Base-by-base conservation (phyloP, 1,284 basidiomycete species). In the Cutaneotrichosporon cavernicola region DNA sequence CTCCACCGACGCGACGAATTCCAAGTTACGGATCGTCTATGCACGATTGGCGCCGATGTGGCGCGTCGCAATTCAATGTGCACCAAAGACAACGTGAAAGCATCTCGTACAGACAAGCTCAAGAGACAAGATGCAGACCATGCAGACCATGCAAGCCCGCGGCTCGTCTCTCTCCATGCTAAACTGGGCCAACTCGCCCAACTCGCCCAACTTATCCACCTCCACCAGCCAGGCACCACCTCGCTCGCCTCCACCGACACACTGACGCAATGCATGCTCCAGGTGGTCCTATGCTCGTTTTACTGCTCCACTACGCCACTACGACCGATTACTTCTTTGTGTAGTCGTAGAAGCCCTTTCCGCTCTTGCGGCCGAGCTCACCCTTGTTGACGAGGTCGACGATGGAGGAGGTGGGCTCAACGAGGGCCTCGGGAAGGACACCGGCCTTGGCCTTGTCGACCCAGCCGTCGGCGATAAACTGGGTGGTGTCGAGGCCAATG, bases 401-500 rank as follows among this genome's bases (percentile, higher is more conserved):
- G 62, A 86, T 73, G 64, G 82, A 64, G 50, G 74, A 70, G 47
- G 82, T 82, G 52, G 81, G 79, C 63, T 76, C 69, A 40, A 86
- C 83, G n/a, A 83, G 73, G 56, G 82, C 81, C 49, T 78, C 73
- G 13, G 77, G 78, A 66, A 84, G 82, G 72, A 79, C 67, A 13
- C 79, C 80, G 10, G 72, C 64, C 51, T 79, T 80, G 31, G 83
- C 80, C 60, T 82, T 81, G 60, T 84, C 81, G 49, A 82, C 75
- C 85, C 85, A 86, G 63, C 85, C 85, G 58, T 76, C 70, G 30
- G 83, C 77, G 68, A 86, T 86, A 76, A 83, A 80, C n/a, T 75
- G 75, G 32, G 78, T 76, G 21, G 80, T 81, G 68, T 81, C 80
- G 55, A 85, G 77, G 47, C 84, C 84, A 51, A 85, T 82, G 62